Evolutionary conservation across 106 monocot genomes (phyloP).

Genomic region (Vanilla planifolia): DNA sequence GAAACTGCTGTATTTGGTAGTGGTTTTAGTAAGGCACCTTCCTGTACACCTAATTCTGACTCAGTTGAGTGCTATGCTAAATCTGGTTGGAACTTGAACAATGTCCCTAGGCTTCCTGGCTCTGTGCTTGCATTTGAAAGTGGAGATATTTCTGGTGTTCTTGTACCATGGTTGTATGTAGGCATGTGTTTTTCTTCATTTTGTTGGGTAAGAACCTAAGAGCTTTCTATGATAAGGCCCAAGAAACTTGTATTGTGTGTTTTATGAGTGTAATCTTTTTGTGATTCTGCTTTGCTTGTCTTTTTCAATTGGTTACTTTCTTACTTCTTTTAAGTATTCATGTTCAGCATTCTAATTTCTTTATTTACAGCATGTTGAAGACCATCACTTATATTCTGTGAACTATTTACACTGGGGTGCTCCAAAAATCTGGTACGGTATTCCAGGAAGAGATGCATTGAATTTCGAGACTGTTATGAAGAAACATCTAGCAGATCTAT

Average conservation of each 20-base stretch:
- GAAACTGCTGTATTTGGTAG: slow-evolving; percentile 62
- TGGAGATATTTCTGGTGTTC: slow-evolving; percentile 58
- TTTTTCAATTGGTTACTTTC: background rate
- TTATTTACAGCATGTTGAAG: slow-evolving; percentile 68
- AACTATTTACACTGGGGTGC: slow-evolving; percentile 77
- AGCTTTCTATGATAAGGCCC: background rate
- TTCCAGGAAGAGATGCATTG: slow-evolving; percentile 50
- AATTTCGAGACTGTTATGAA: slow-evolving; percentile 65
- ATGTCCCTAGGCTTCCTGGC: slow-evolving; percentile 46
- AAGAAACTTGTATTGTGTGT: background rate
- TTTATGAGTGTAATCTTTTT: slow-evolving; percentile 1
- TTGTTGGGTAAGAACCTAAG: slow-evolving; percentile 63
- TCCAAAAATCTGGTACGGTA: slow-evolving; percentile 71
- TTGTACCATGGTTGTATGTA: slow-evolving; percentile 65
- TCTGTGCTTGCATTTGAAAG: slow-evolving; percentile 62
- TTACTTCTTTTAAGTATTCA: background rate
- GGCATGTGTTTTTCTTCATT: slow-evolving; percentile 83
- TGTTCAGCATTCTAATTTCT: background rate
- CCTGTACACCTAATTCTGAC: slow-evolving; percentile 15
- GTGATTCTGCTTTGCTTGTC: no score
- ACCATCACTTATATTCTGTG: slow-evolving; percentile 66
- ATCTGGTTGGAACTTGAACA: slow-evolving; percentile 73
- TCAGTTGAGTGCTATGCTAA: slow-evolving; percentile 31
- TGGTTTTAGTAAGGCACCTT: slow-evolving; percentile 48
- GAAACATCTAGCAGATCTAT: slow-evolving; percentile 52